These are phyloP conservation scores for Ogataea siamensis DNA, from an alignment of 805 yeast species.

Conservation along the genomic window DNA sequence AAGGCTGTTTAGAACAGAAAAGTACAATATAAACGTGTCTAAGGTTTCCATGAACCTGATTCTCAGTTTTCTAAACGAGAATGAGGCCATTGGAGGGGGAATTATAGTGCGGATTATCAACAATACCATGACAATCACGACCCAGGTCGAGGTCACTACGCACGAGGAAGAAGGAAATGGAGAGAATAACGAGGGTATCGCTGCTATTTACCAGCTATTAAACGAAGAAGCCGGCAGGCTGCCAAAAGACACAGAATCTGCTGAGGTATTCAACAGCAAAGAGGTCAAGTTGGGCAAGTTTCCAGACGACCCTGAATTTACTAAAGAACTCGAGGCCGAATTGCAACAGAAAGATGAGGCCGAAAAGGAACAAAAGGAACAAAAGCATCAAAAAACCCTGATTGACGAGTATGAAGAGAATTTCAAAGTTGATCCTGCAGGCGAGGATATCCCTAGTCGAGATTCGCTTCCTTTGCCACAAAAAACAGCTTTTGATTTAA, in stretches of 20 bases:
- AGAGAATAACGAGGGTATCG: conserved; percentile 45
- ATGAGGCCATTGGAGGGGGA: conserved; percentile 89
- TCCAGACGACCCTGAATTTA: conserved; percentile 84
- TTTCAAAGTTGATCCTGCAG: conserved; percentile 49
- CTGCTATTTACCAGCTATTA: conserved; percentile 38
- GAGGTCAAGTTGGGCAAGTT: conserved; percentile 77
- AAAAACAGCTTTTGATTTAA: conserved; percentile 75
- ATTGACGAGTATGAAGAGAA: conserved; percentile 65
- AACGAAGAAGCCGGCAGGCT: conserved; percentile 27
- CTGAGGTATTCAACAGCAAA: conserved; percentile 63
- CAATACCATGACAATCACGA: conserved; percentile 65
- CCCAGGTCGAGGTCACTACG: conserved; percentile 39
- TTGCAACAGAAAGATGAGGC: conserved; percentile 72
- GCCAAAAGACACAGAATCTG: conserved; percentile 18
- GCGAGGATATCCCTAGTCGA: conserved; percentile 66
- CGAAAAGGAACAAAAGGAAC: conserved; percentile 32
- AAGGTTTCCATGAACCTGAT: conserved; percentile 82
- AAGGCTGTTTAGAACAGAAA: conserved; percentile 65
- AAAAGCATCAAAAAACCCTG: conserved; percentile 39
- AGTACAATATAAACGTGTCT: conserved; percentile 73
- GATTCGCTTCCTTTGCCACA: conserved; percentile 85
- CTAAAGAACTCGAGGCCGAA: conserved; percentile 81
- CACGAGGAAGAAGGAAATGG: conserved; percentile 46
- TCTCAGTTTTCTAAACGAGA: conserved; percentile 84
- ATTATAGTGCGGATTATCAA: conserved; percentile 81